Percentiles rank a stretch among this genome's conserved stretches.
phyloP scores from a whole-genome alignment of 805 yeast genomes.

The Wickerhamiella allomyrinae region DNA sequence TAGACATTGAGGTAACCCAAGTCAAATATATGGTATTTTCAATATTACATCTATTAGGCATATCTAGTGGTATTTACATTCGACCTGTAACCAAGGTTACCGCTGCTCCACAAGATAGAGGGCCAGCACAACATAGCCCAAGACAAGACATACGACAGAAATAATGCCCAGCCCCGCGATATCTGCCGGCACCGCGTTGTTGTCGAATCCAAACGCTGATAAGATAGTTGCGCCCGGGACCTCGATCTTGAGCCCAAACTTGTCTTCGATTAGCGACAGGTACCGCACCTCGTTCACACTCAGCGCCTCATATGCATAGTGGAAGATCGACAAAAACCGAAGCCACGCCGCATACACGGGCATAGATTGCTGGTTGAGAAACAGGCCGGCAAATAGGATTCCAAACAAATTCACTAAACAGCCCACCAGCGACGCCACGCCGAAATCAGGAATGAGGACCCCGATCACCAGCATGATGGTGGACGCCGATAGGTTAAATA shows the following conservation, averaged over 20 bases:
- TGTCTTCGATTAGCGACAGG: constrained; percentile 68
- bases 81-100: background rate
- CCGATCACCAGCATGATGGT: constrained; percentile 79
- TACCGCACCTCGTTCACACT: constrained; percentile 86
- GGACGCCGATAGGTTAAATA: constrained; percentile 79
- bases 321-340: constrained; percentile 80
- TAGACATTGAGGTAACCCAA: no score
- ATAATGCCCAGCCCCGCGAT: constrained; percentile 43
- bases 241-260: constrained; percentile 85
- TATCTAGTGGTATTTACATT: no score
- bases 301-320: constrained; percentile 88
- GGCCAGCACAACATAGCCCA: constrained; percentile 68
- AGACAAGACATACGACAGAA: constrained; percentile 40
- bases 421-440: constrained; percentile 82
- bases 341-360: constrained; percentile 40
- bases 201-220: constrained; percentile 88
- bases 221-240: constrained; percentile 96
- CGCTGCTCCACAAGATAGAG: constrained; percentile 54
- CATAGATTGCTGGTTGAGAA: constrained; percentile 66
- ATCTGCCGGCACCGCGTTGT: constrained; percentile 59
- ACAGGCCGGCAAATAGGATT: constrained; percentile 82
- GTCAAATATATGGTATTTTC: no score
- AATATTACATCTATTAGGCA: no score
- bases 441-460: constrained; percentile 72
- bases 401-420: constrained; percentile 74